Evolutionary conservation across 345 rosid species (phyloP), one percentile per base, ranked within the genome.

Genomic region (Hibiscus trionum): DNA sequence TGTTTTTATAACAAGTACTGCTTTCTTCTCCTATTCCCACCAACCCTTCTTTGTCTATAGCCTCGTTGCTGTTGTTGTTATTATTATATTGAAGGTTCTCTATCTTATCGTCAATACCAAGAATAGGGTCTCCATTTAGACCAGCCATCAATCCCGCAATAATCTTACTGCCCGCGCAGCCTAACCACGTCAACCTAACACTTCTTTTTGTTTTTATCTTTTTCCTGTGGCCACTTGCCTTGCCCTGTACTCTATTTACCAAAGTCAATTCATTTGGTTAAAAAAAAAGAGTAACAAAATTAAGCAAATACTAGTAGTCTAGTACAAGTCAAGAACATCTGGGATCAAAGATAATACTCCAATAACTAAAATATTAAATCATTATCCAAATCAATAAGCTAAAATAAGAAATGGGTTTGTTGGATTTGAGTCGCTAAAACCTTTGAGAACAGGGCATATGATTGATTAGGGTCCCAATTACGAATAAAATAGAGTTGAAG

Each of bases 81-180:
- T 21, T 21, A 21, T 21, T 21, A 21, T 21, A 21, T 21, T 21
- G 24, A 21, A 21, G 24, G 24, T 26, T 44, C 52, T 67, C 83
- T 76, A 66, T 59, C 69, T 81, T 84, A 37, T 71, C 81, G 80
- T 79, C 75, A 81, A 78, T 72, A 56, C 72, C 88, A 82, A 80
- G 82, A 84, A 78, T 77, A 78, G 81, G 79, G 80, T 75, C 81
- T 77, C 65, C 83, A 47, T 63, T 77, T 76, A 70, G 70, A 75
- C 78, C 67, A 72, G 82, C 83, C 89, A 86, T 85, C 66, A 59
- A 61, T 70, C 78, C 76, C 33, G 52, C 72, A 39, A 62, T 63
- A 27, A 14, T 47, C 65, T 68, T 74, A 49, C 81, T 29, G 71
- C 62, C 79, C 61, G 39, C 72, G 39, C 42, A 37, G 29, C 68